phyloP scores from a whole-genome alignment of 441 rosid species.

The Syzygium malaccense region DNA sequence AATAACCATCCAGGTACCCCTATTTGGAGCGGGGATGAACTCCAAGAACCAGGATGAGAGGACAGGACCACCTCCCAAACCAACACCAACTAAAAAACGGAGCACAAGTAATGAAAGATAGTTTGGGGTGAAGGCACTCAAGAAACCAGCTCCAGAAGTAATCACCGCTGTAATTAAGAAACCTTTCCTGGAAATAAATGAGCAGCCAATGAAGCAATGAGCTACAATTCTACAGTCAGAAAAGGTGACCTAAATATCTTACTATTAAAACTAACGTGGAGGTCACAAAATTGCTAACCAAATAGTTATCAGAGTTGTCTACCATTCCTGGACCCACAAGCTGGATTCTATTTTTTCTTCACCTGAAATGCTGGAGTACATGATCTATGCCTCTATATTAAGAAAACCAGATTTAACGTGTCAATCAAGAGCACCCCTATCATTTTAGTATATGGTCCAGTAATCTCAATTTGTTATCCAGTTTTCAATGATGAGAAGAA shows the following conservation, averaged over 20 bases:
- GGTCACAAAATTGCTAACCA: neutral
- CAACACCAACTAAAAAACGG: conserved; percentile 85
- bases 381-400: neutral
- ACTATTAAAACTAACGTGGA: neutral
- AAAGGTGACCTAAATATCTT: neutral
- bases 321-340: neutral
- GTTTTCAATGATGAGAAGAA: neutral
- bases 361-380: neutral
- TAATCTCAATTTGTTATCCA: neutral
- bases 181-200: conserved; percentile 61
- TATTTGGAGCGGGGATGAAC: conserved; percentile 84
- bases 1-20: conserved; percentile 92
- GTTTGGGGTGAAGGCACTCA: conserved; percentile 74
- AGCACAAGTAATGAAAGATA: conserved; percentile 43
- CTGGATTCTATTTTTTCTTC: neutral
- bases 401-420: neutral
- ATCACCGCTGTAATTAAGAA: conserved; percentile 74
- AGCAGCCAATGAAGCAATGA: conserved; percentile 1
- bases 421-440: neutral
- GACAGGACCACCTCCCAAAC: conserved; percentile 95
- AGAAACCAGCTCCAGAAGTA: conserved; percentile 68
- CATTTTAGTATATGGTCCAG: neutral
- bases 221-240: neutral
- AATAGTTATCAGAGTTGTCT: neutral
- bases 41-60: conserved; percentile 92